These are phyloP conservation scores for Musa troglodytarum DNA, from an alignment of 176 grass and related monocot species.

Conservation along the genomic window DNA sequence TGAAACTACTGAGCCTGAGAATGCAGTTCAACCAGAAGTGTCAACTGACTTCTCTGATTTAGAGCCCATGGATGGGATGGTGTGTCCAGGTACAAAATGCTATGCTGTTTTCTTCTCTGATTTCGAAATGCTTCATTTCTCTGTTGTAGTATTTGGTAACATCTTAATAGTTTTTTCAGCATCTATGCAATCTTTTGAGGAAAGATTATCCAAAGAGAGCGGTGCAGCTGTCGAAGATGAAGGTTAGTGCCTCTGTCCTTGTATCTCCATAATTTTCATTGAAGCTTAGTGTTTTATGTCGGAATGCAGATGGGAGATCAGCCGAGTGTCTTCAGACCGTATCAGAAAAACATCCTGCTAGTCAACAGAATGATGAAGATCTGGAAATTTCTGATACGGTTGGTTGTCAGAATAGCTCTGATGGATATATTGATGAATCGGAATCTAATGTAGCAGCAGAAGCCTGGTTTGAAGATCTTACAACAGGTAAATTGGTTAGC, in stretches of 20 bases:
- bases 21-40: neutral
- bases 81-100: neutral
- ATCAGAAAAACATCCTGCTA: neutral
- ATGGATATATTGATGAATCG: neutral
- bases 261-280: neutral
- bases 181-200: neutral
- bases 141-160: neutral
- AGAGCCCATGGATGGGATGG: neutral
- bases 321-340: neutral
- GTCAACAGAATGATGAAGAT: neutral
- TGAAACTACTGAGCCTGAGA: neutral
- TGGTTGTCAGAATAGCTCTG: neutral
- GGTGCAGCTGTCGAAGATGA: neutral
- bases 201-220: neutral
- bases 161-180: neutral
- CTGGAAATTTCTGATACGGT: neutral
- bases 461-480: neutral
- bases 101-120: too few relatives aligned
- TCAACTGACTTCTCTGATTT: neutral
- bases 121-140: neutral
- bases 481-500: neutral
- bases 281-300: neutral
- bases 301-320: neutral
- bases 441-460: neutral
- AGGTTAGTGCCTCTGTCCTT: neutral